These are phyloP conservation scores for Acorus calamus DNA, from an alignment of 106 monocot genomes.

Conservation along the genomic window DNA sequence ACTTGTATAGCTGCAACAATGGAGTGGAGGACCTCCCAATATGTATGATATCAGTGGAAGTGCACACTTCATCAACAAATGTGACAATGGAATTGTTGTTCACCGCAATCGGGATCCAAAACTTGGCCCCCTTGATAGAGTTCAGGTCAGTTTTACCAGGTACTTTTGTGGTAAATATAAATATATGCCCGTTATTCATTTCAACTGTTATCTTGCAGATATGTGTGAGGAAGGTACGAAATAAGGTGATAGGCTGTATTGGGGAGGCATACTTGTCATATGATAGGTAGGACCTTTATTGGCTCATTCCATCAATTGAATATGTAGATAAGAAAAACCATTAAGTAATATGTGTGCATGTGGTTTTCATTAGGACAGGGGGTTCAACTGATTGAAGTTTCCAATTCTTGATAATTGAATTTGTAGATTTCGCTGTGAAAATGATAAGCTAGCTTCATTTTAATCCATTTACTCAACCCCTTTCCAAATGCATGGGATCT, in stretches of 20 bases:
- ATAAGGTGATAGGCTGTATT: slow-evolving; percentile 69
- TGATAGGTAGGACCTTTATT: slow-evolving; percentile 32
- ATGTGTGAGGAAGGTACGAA: slow-evolving; percentile 77
- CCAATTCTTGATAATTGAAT: no score
- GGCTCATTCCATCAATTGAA: no score
- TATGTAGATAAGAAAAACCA: no score
- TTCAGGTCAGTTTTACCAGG: slow-evolving; percentile 32
- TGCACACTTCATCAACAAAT: slow-evolving; percentile 95
- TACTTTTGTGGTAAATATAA: neutral
- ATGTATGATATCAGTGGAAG: slow-evolving; percentile 98
- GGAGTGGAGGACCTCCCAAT: slow-evolving; percentile 74
- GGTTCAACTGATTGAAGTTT: no score
- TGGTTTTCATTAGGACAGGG: no score
- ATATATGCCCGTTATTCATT: neutral
- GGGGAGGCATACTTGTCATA: slow-evolving; percentile 76
- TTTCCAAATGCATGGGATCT: no score
- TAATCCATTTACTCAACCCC: no score
- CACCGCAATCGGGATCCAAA: slow-evolving; percentile 70
- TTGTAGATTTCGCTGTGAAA: no score
- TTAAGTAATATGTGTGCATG: no score
- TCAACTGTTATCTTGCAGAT: slow-evolving; percentile 27
- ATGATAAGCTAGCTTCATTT: no score
- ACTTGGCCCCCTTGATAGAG: slow-evolving; percentile 47
- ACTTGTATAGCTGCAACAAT: slow-evolving; percentile 50
- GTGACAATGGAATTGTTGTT: slow-evolving; percentile 92